Percentiles rank a stretch among this genome's conserved stretches.
These are phyloP conservation scores for Pyrrhoderma lamaoense DNA, from an alignment of 1,284 basidiomycete genomes.

Conservation along the genomic window DNA sequence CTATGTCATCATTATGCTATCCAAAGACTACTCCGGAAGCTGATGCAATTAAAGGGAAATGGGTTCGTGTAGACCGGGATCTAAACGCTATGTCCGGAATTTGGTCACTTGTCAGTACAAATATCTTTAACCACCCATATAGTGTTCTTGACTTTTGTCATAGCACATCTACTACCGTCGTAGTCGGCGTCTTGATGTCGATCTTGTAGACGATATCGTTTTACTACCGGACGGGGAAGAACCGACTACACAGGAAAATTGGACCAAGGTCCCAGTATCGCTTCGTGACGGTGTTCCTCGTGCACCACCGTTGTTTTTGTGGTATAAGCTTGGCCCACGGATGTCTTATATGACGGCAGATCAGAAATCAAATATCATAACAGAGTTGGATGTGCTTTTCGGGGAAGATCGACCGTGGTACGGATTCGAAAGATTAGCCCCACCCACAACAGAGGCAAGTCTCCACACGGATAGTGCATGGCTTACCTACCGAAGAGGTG, in stretches of 20 bases:
- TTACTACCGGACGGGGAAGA: constrained; percentile 46
- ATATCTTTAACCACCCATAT: not conserved
- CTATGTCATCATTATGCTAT: constrained; percentile 51
- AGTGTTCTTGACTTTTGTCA: constrained; percentile 10
- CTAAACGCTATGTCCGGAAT: constrained; percentile 63
- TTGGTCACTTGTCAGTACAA: constrained; percentile 45
- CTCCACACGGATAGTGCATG: constrained; percentile 44
- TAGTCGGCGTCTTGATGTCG: constrained; percentile 70
- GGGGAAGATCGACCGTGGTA: constrained; percentile 78
- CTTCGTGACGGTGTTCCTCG: constrained; percentile 48
- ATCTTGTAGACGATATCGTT: constrained; percentile 56
- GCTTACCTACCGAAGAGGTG: constrained; percentile 55
- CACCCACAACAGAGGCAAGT: constrained; percentile 40
- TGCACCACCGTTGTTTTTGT: constrained; percentile 52
- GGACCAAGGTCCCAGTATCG: constrained; percentile 53
- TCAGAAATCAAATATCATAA: constrained; percentile 63
- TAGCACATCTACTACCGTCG: constrained; percentile 80
- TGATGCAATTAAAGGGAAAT: constrained; percentile 77
- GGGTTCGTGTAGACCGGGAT: constrained; percentile 79
- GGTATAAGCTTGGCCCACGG: constrained; percentile 68
- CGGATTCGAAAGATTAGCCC: constrained; percentile 70
- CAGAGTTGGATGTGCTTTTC: constrained; percentile 82
- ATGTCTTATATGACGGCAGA: constrained; percentile 47
- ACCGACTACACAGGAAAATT: constrained; percentile 40
- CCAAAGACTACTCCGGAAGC: constrained; percentile 64